phyloP scores from a whole-genome alignment of 2,329 filamentous ascomycete genomes.

The Cytospora schulzeri region DNA sequence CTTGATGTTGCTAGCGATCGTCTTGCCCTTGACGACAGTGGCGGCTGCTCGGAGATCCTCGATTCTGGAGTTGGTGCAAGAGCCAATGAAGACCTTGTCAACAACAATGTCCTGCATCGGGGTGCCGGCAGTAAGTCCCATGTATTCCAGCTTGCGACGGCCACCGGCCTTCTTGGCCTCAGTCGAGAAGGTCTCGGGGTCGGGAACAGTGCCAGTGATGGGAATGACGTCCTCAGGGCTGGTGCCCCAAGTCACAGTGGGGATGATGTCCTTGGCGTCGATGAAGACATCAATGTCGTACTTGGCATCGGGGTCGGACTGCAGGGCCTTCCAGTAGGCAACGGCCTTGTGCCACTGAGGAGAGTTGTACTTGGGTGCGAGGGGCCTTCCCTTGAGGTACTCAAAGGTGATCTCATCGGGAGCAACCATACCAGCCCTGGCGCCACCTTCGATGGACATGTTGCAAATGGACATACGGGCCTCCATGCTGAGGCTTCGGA shows the following conservation, averaged over 20 bases:
- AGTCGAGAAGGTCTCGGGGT: slow-evolving; percentile 82
- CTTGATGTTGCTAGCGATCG: slow-evolving; percentile 85
- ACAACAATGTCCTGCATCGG: slow-evolving; percentile 88
- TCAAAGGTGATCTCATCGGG: slow-evolving; percentile 93
- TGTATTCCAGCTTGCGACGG: slow-evolving; percentile 86
- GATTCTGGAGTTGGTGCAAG: slow-evolving; percentile 93
- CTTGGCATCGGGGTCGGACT: slow-evolving; percentile 83
- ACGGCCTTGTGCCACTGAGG: slow-evolving; percentile 88
- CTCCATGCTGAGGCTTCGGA: slow-evolving; percentile 88
- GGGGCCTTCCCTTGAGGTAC: slow-evolving; percentile 87
- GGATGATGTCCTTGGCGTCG: slow-evolving; percentile 88
- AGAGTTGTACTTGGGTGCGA: slow-evolving; percentile 83
- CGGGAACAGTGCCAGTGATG: slow-evolving; percentile 87
- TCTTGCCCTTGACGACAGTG: slow-evolving; percentile 81
- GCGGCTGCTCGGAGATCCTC: slow-evolving; percentile 92
- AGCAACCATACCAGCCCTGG: slow-evolving; percentile 93
- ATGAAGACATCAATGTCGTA: slow-evolving; percentile 90
- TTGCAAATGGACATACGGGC: slow-evolving; percentile 99
- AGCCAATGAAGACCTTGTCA: slow-evolving; percentile 57
- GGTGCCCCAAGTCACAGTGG: slow-evolving; percentile 95
- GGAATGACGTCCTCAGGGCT: slow-evolving; percentile 95
- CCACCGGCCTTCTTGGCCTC: slow-evolving; percentile 80
- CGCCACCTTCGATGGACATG: slow-evolving; percentile 97
- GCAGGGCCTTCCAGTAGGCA: slow-evolving; percentile 84
- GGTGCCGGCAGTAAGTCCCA: slow-evolving; percentile 86